A percentile compares a stretch with the other conserved stretches of the same genome.
Conservation (phyloP, 2,329 filamentous ascomycete genomes). For the Colletotrichum incanum region DNA sequence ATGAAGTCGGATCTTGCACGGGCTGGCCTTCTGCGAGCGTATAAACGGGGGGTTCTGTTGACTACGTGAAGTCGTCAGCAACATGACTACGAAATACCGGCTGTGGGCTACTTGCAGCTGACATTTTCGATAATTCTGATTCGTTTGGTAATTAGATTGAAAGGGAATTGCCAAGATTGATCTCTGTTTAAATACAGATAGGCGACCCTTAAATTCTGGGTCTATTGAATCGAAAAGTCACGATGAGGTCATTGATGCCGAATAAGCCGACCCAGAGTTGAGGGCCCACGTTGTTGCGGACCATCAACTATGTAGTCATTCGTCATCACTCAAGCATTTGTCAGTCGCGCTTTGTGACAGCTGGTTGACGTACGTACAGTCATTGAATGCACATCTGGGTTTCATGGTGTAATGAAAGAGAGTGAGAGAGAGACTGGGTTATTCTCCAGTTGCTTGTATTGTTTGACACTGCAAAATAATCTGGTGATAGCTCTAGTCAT, state of each 20-base stretch:
- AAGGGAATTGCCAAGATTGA: not conserved
- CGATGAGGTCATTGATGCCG: constrained; percentile 4
- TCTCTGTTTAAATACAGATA: not conserved
- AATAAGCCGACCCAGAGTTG: not conserved
- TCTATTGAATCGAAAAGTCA: not conserved
- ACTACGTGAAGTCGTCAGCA: not conserved
- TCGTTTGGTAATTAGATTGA: not conserved
- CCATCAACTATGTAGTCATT: no score
- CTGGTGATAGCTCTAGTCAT: constrained; percentile 3
- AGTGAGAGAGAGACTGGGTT: no score
- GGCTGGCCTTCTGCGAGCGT: constrained; percentile 49
- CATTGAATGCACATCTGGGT: not conserved
- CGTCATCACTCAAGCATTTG: not conserved
- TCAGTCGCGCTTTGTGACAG: not conserved
- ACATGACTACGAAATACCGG: not conserved
- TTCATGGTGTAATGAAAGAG: not conserved
- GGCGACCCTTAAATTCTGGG: not conserved
- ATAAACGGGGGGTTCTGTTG: constrained; percentile 43
- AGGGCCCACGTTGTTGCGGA: not conserved
- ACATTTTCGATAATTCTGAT: not conserved
- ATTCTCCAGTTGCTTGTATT: not conserved
- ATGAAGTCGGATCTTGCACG: constrained; percentile 2
- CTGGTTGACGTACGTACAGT: not conserved
- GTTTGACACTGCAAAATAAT: not conserved
- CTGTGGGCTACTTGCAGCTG: not conserved